phyloP scores from a whole-genome alignment of 805 yeast species.

The Yarrowia yakushimensis region DNA sequence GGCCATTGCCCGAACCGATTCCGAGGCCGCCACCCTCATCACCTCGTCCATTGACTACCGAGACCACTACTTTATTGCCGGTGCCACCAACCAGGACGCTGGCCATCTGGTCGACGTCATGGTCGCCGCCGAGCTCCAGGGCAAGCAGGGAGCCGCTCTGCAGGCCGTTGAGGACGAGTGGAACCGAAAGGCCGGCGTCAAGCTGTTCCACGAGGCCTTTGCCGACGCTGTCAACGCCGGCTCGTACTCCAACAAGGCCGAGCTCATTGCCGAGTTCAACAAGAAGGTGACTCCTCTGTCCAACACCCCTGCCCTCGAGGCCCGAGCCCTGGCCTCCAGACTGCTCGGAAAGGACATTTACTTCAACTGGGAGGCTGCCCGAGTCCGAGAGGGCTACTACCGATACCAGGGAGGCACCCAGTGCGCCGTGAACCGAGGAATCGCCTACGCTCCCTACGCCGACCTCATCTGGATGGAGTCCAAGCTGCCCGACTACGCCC shows the following conservation, averaged over 20 bases:
- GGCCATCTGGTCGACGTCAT: constrained; percentile 71
- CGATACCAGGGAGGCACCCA: constrained; percentile 94
- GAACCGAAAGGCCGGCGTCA: constrained; percentile 76
- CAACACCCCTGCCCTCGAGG: constrained; percentile 72
- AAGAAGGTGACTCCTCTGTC: constrained; percentile 70
- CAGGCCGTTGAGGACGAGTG: constrained; percentile 76
- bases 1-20: constrained; percentile 92
- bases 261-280: constrained; percentile 61
- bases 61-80: constrained; percentile 89
- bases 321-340: constrained; percentile 68
- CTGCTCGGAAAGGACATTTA: constrained; percentile 76
- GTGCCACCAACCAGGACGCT: constrained; percentile 81
- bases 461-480: constrained; percentile 99
- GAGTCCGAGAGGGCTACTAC: constrained; percentile 96
- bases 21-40: constrained; percentile 94
- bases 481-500: constrained; percentile 86
- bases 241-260: constrained; percentile 50
- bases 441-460: constrained; percentile 91
- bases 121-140: constrained; percentile 75
- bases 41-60: constrained; percentile 92
- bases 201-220: constrained; percentile 88
- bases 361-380: constrained; percentile 93
- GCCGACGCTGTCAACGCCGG: constrained; percentile 71
- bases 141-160: constrained; percentile 67
- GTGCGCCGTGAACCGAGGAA: constrained; percentile 95